Conservation (phyloP, 2,329 filamentous ascomycete genomes). For the Colletotrichum tropicicola region DNA sequence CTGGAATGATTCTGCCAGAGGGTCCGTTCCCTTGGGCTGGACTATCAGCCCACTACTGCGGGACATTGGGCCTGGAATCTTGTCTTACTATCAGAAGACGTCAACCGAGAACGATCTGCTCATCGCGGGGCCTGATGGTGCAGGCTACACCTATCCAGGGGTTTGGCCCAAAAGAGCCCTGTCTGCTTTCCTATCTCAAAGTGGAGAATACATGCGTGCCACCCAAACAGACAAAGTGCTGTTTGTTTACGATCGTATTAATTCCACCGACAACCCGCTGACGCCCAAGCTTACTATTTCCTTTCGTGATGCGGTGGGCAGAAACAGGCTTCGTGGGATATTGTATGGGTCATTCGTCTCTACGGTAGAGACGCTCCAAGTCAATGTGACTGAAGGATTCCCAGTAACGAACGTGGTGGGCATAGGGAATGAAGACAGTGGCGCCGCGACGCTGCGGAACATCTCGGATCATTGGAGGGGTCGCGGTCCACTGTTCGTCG, state of each 20-base stretch:
- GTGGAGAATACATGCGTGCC: background rate
- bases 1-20: constrained; percentile 9
- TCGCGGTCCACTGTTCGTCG: background rate
- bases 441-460: constrained; percentile 6
- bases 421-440: constrained; percentile 3
- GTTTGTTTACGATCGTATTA: constrained; percentile 16
- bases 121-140: constrained; percentile 9
- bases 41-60: constrained; percentile 11
- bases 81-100: constrained; percentile 11
- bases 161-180: constrained; percentile 6
- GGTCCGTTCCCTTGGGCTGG: constrained; percentile 10
- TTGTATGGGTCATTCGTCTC: constrained; percentile 8
- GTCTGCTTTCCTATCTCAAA: background rate
- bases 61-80: constrained; percentile 3
- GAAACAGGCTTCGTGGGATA: background rate
- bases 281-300: background rate
- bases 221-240: constrained; percentile 4
- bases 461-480: constrained; percentile 1
- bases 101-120: constrained; percentile 7
- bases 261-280: background rate
- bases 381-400: background rate
- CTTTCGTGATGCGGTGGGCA: constrained; percentile 7
- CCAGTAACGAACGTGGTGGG: constrained; percentile 5
- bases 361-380: background rate
- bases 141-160: constrained; percentile 8